A percentile compares a stretch with the other conserved stretches of the same genome.
phyloP scores from a whole-genome alignment of 2,329 filamentous ascomycete species.

The Phyllosticta citrichinensis region DNA sequence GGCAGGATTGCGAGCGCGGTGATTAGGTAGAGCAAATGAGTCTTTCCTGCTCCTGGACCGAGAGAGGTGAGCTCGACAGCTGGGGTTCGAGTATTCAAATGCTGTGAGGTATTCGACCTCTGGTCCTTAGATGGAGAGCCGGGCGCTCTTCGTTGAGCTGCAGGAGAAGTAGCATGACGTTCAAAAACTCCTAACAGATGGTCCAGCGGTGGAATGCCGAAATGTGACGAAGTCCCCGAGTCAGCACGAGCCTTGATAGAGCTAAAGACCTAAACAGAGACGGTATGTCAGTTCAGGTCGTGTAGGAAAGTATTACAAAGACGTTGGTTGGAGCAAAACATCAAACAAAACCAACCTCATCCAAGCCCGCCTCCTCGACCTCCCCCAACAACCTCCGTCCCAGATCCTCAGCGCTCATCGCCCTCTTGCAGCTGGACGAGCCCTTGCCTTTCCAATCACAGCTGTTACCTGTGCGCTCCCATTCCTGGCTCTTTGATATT shows the following conservation, averaged over 20 bases:
- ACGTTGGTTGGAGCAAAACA: neutral
- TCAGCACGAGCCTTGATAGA: slow-evolving; percentile 23
- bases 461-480: slow-evolving; percentile 9
- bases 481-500: slow-evolving; percentile 15
- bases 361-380: slow-evolving; percentile 21
- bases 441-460: neutral
- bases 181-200: slow-evolving; percentile 18
- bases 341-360: slow-evolving; percentile 32
- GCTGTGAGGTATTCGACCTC: slow-evolving; percentile 7
- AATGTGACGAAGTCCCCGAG: slow-evolving; percentile 14
- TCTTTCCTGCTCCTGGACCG: slow-evolving; percentile 45
- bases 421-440: neutral
- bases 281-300: neutral
- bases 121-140: slow-evolving; percentile 13
- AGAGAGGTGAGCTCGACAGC: slow-evolving; percentile 46
- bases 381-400: slow-evolving; percentile 43
- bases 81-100: slow-evolving; percentile 15
- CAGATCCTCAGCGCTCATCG: slow-evolving; percentile 35
- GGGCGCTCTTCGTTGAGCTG: slow-evolving; percentile 11
- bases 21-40: slow-evolving; percentile 49
- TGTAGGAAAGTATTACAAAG: neutral
- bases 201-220: slow-evolving; percentile 41
- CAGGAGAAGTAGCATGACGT: slow-evolving; percentile 6
- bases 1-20: slow-evolving; percentile 44
- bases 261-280: slow-evolving; percentile 28